Base-by-base conservation (phyloP, 495 filamentous ascomycete genomes). In the Parathielavia hyrcaniae region DNA sequence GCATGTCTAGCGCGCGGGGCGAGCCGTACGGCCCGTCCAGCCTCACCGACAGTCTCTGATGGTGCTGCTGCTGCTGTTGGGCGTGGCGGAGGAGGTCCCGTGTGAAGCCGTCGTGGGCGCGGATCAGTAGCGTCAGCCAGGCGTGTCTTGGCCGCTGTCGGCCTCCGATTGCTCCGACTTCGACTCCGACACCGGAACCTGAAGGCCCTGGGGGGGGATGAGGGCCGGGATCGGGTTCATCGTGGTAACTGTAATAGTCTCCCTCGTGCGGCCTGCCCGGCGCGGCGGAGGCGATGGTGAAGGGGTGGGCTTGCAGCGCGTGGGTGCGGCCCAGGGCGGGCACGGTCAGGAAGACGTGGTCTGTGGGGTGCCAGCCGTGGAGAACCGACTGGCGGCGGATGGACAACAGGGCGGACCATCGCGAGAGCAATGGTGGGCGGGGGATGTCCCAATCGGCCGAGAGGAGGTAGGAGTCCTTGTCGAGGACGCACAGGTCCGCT, bases 11-110 rank as follows among this genome's bases (percentile, higher is more conserved):
- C 20, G 65, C 65, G 50, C 62, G 49, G 48, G 71, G 61, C 30
- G 78, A 80, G 39, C 84, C 83, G 57, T 86, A 85, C 0, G 84
- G 81, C 0, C 83, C 81, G 59, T 86, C 81, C 8, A 77, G 60
- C 36, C 74, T 67, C 38, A 82, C 64, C 0, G 58, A 38, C 0
- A 75, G 67, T 1, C 68, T n/a, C n/a, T n/a, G n/a, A n/a, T n/a
- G 67, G 32, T n/a, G 20, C 30, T 4, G 5, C 5, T 78, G 67
- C 5, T 61, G 57, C 14, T 7, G 8, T 7, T 65, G 63, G 10
- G 81, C 78, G 49, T 82, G 71, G 43, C 71, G 63, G 16, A 85
- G 72, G 13, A 85, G 73, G 22, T 77, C 75, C 2, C 65, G 65
- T 1, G 84, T 81, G 68, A 86, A 85, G 12, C 83, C 81, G 40